Percentiles rank a stretch among this genome's conserved stretches.
Conservation (phyloP, 2,329 filamentous ascomycete genomes). For the Penicillium palitans region DNA sequence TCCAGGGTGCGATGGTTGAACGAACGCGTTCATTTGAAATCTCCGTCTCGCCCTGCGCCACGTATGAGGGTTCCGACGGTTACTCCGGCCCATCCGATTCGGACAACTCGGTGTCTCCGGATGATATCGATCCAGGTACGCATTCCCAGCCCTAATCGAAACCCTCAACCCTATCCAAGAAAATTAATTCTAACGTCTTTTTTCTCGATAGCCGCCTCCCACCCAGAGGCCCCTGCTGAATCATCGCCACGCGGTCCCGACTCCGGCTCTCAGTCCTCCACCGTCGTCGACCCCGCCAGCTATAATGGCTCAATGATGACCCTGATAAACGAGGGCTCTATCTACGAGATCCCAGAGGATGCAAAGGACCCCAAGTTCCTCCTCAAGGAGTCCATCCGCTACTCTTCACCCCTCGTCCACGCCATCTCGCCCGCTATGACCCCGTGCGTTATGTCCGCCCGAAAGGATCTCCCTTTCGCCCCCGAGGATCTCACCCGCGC, state of each 20-base stretch:
- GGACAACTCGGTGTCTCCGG: conserved; percentile 20
- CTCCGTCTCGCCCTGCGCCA: conserved; percentile 42
- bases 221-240: conserved; percentile 23
- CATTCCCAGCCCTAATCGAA: conserved; percentile 1
- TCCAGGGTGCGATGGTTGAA: conserved; percentile 38
- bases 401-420: conserved; percentile 34
- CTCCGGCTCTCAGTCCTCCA: conserved; percentile 39
- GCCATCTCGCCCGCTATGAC: conserved; percentile 27
- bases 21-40: conserved; percentile 39
- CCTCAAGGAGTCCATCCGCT: conserved; percentile 36
- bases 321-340: conserved; percentile 29
- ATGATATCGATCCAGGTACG: conserved; percentile 26
- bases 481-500: conserved; percentile 40
- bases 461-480: conserved; percentile 34
- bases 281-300: conserved; percentile 37
- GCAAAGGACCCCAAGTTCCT: conserved; percentile 32
- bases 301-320: conserved; percentile 39
- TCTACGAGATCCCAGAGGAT: conserved; percentile 29
- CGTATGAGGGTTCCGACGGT: conserved; percentile 18
- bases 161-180: background rate
- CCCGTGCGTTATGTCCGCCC: conserved; percentile 22
- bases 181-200: conserved; percentile 11
- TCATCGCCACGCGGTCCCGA: conserved; percentile 30
- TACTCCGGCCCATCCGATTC: conserved; percentile 22
- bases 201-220: background rate